A percentile compares a stretch with the other conserved stretches of the same genome.
Conservation (phyloP, 2,329 filamentous ascomycete genomes). For the Coniochaeta pulveracea region DNA sequence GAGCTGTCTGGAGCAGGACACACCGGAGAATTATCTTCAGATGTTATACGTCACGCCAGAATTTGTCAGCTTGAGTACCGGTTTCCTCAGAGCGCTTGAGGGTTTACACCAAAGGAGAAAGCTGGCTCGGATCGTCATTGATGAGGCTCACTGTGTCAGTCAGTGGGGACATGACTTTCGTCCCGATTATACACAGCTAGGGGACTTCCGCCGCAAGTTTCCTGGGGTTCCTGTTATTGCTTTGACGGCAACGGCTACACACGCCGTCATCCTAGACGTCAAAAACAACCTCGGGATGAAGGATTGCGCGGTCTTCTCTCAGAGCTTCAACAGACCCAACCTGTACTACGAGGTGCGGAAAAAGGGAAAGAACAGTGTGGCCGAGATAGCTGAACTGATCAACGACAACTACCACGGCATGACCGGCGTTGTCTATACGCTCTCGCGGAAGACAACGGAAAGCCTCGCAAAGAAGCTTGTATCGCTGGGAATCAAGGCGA, state of each 20-base stretch:
- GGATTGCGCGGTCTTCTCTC: conserved; percentile 67
- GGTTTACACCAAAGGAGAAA: conserved; percentile 57
- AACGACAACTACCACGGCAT: conserved; percentile 55
- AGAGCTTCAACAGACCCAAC: conserved; percentile 97
- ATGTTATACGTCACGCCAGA: conserved; percentile 93
- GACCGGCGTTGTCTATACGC: conserved; percentile 86
- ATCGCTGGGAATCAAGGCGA: conserved; percentile 56
- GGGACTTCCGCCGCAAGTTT: conserved; percentile 60
- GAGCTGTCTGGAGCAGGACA: conserved; percentile 44
- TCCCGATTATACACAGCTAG: conserved; percentile 85
- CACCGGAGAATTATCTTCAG: conserved; percentile 68
- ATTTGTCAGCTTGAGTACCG: conserved; percentile 77
- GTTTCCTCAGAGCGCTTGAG: conserved; percentile 54
- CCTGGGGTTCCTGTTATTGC: conserved; percentile 84
- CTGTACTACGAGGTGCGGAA: conserved; percentile 73
- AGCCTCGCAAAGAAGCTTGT: conserved; percentile 60
- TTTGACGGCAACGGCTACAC: conserved; percentile 86
- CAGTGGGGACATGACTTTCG: conserved; percentile 99
- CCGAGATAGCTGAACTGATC: conserved; percentile 55
- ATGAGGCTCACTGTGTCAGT: conserved; percentile 98
- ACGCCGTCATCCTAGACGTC: conserved; percentile 85
- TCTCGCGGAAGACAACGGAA: conserved; percentile 77
- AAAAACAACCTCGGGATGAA: conserved; percentile 82
- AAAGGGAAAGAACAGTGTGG: conserved; percentile 51
- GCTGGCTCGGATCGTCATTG: conserved; percentile 86